A percentile compares a stretch with the other conserved stretches of the same genome.
Conservation (phyloP, 23 red algal genomes). For the Pyropia haitanensis region DNA sequence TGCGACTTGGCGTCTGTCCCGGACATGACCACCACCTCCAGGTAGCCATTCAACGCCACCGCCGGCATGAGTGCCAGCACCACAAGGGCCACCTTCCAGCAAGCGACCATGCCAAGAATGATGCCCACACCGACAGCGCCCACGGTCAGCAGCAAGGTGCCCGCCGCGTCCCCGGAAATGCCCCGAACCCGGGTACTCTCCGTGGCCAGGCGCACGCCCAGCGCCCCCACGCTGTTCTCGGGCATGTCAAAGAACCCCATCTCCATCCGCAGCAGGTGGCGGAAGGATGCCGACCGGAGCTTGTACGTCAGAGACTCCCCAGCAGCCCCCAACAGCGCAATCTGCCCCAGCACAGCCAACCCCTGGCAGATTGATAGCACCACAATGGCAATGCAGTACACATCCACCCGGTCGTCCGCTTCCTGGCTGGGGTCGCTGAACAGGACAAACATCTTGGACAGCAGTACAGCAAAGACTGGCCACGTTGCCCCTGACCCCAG, state of each 20-base stretch:
- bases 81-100: slow-evolving; percentile 59
- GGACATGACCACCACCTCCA: slow-evolving; percentile 37
- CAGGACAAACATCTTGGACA: slow-evolving; percentile 26
- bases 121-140: slow-evolving; percentile 42
- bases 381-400: not conserved
- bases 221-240: slow-evolving; percentile 44
- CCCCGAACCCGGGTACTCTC: slow-evolving; percentile 44
- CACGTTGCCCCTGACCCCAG: slow-evolving; percentile 40
- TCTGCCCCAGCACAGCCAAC: slow-evolving; percentile 29
- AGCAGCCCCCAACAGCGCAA: slow-evolving; percentile 56
- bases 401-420: not conserved
- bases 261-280: slow-evolving; percentile 60
- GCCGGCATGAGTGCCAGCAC: slow-evolving; percentile 47
- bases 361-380: slow-evolving; percentile 11
- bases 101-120: slow-evolving; percentile 29
- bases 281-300: slow-evolving; percentile 59
- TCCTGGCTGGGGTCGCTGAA: not conserved
- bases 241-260: slow-evolving; percentile 76
- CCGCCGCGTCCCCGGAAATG: slow-evolving; percentile 36
- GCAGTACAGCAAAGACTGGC: slow-evolving; percentile 28
- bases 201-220: slow-evolving; percentile 41
- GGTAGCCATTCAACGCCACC: slow-evolving; percentile 31
- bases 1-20: slow-evolving; percentile 45
- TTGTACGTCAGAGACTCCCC: slow-evolving; percentile 74
- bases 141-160: slow-evolving; percentile 15